Base-by-base conservation (phyloP, 1,139 yeast species). In the Kluyveromyces sp. region DNA sequence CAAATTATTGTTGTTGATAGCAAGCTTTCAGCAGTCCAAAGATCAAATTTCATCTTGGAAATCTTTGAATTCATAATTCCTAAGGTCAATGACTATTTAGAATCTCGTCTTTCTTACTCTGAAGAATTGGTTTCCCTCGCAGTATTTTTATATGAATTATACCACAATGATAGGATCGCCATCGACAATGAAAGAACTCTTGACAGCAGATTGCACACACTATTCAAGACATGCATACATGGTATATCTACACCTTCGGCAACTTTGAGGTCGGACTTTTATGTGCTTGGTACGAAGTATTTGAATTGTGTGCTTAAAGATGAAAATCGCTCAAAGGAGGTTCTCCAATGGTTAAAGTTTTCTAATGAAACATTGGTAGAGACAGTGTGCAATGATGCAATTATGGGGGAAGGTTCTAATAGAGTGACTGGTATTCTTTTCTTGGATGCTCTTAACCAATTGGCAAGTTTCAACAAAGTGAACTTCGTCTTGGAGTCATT, bases 81-180 rank as follows among this genome's bases (percentile, higher is more conserved):
- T 1, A 84, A 81, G 57, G 78, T 89, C 41, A 79, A 79, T 52
- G 87, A 81, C 49, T 88, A 82, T 63, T 74, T 87, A 46, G 86
- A 82, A 39, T 65, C 73, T 25, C 87, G 87, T 57, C 72, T 81
- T 4, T 64, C 69, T 7, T 84, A 82, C 60, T 82, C 95, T 0
- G 88, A 83, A 58, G 94, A 84, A 50, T 67, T 89, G 51, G 83
- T 88, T 1, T 81, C 94, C 0, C 67, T 89, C 44, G 77, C 88
- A 56, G 92, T 85, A 1, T 73, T 84, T 10, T 65, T 89, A 42
- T 80, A 83, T 56, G 86, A 82, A 49, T 66, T 78, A 26, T 85
- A 81, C 59, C 81, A 75, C 42, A 67, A 69, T 44, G 79, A 74
- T 43, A 58, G 66, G 40, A 51, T 55, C 26, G 27, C 48, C 6